These are phyloP conservation scores for Myotisia sp. DNA, from an alignment of 2,329 filamentous ascomycete species.

Conservation along the genomic window DNA sequence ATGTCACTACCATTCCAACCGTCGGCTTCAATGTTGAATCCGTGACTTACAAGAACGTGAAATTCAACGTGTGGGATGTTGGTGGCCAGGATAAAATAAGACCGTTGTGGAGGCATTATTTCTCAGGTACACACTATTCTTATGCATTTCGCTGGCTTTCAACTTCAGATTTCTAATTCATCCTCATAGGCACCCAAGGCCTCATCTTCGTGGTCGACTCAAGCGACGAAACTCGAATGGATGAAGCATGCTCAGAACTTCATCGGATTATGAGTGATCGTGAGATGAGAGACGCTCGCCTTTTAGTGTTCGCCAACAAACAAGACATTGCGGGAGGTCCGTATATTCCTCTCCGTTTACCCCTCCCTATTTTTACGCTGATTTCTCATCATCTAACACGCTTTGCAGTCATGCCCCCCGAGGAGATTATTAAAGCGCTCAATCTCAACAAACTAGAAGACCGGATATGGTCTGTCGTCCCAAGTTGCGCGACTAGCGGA, in stretches of 20 bases:
- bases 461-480: slow-evolving; percentile 73
- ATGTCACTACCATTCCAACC: slow-evolving; percentile 94
- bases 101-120: slow-evolving; percentile 95
- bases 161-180: neutral
- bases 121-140: slow-evolving; percentile 45
- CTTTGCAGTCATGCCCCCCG: slow-evolving; percentile 55
- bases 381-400: neutral
- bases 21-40: slow-evolving; percentile 99
- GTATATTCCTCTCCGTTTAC: slow-evolving; percentile 16
- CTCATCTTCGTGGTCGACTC: slow-evolving; percentile 98
- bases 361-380: neutral
- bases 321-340: slow-evolving; percentile 77
- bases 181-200: slow-evolving; percentile 64
- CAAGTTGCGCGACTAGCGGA: slow-evolving; percentile 67
- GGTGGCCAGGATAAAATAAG: slow-evolving; percentile 98
- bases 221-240: slow-evolving; percentile 78
- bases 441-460: slow-evolving; percentile 65
- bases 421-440: slow-evolving; percentile 65
- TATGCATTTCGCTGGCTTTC: slow-evolving; percentile 16
- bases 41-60: slow-evolving; percentile 97
- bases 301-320: slow-evolving; percentile 97
- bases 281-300: slow-evolving; percentile 89
- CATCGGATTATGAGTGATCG: slow-evolving; percentile 96
- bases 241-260: slow-evolving; percentile 83
- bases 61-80: slow-evolving; percentile 99